These are phyloP conservation scores for Begonia peltatifolia DNA, from an alignment of 306 rosid genomes.

Conservation along the genomic window DNA sequence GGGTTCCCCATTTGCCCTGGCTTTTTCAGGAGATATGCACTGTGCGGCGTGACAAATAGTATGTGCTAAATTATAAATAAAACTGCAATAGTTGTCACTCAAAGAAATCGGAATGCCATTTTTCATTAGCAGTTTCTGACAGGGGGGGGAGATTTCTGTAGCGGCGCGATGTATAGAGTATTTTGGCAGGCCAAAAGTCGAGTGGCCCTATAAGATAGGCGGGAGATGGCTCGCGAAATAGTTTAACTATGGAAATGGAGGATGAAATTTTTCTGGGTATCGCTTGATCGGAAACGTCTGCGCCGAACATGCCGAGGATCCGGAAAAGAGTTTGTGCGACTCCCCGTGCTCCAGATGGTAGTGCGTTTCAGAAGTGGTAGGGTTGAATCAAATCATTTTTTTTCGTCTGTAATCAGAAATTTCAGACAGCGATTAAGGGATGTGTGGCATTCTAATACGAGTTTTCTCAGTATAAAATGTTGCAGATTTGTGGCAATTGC, in stretches of 20 bases:
- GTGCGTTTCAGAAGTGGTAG: constrained; percentile 47
- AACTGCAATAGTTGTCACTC: too few relatives aligned
- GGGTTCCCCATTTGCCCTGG: too few relatives aligned
- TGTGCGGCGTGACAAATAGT: too few relatives aligned
- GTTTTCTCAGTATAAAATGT: constrained; percentile 23
- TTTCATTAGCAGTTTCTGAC: too few relatives aligned
- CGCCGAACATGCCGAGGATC: constrained; percentile 22
- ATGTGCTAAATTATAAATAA: too few relatives aligned
- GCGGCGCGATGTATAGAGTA: too few relatives aligned
- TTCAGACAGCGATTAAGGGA: background rate
- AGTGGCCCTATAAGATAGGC: too few relatives aligned
- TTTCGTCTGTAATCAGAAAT: background rate
- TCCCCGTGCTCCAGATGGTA: constrained; percentile 45
- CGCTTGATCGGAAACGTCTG: constrained; percentile 13
- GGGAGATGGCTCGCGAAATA: too few relatives aligned
- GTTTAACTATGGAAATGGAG: background rate
- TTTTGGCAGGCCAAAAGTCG: too few relatives aligned
- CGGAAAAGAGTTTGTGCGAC: constrained; percentile 30
- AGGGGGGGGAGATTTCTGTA: too few relatives aligned
- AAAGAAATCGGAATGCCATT: too few relatives aligned
- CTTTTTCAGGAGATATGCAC: too few relatives aligned
- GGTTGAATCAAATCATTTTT: background rate
- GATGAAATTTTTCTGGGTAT: constrained; percentile 1
- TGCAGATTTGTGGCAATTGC: constrained; percentile 32
- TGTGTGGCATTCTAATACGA: background rate